Evolutionary conservation across 2,329 filamentous ascomycete genomes (phyloP).

Genomic region (Alternaria incomplexa): DNA sequence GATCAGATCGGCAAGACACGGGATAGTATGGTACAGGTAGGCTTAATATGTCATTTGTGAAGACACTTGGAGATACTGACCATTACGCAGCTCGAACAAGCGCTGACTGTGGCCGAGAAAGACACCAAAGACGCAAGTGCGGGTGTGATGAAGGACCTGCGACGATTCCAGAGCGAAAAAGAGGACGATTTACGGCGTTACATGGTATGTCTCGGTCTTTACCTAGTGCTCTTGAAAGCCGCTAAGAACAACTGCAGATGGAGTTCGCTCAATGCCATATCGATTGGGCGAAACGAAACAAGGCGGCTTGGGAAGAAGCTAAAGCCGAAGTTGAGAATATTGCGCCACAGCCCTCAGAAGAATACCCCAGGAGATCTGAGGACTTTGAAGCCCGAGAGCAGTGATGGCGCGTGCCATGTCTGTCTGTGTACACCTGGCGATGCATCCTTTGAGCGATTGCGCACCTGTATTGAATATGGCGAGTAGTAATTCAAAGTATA

Average conservation of each 20-base stretch:
- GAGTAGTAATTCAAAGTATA: not conserved
- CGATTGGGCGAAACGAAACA: slow-evolving; percentile 90
- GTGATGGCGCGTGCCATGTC: not conserved
- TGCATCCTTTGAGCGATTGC: not conserved
- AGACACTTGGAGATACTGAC: not conserved
- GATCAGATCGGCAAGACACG: slow-evolving; percentile 96
- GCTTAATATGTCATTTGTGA: not conserved
- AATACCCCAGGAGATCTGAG: slow-evolving; percentile 24
- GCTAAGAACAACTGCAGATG: slow-evolving; percentile 61
- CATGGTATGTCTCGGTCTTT: slow-evolving; percentile 73
- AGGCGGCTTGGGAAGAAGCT: slow-evolving; percentile 92
- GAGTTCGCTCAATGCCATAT: slow-evolving; percentile 92
- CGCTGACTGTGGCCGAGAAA: slow-evolving; percentile 82
- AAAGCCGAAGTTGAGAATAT: slow-evolving; percentile 89
- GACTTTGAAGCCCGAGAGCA: slow-evolving; percentile 14
- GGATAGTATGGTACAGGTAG: slow-evolving; percentile 70
- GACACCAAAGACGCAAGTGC: slow-evolving; percentile 93
- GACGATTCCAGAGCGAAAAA: slow-evolving; percentile 93
- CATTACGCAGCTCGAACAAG: slow-evolving; percentile 74
- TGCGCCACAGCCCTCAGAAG: slow-evolving; percentile 51
- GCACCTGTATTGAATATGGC: not conserved
- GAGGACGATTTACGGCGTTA: slow-evolving; percentile 92
- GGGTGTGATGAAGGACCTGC: slow-evolving; percentile 86
- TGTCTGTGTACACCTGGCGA: not conserved
- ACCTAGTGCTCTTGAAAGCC: not conserved